Conservation (phyloP, 2,329 filamentous ascomycete genomes). For the Scedosporium dehoogii region DNA sequence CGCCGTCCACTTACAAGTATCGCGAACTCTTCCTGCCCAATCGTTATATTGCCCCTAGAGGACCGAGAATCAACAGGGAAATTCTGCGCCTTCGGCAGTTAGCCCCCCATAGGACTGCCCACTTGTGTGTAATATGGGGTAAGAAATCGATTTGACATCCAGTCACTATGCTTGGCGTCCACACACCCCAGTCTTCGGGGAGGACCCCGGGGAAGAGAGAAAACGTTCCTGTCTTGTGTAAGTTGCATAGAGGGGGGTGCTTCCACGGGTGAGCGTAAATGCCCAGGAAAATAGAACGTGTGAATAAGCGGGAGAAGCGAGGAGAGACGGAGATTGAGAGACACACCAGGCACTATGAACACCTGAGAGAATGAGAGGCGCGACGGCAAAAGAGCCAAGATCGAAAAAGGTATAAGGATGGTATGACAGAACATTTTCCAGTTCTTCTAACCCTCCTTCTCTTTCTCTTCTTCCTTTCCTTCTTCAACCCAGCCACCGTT, state of each 20-base stretch:
- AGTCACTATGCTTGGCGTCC: neutral
- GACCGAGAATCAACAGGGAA: neutral
- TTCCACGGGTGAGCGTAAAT: neutral
- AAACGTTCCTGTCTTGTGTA: constrained; percentile 3
- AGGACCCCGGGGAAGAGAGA: neutral
- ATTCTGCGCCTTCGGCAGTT: constrained; percentile 3
- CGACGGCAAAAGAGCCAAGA: constrained; percentile 6
- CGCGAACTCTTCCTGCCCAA: constrained; percentile 4
- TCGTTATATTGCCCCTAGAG: constrained; percentile 6
- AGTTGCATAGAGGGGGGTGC: constrained; percentile 1
- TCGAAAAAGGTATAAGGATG: constrained; percentile 5
- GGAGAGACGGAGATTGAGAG: constrained; percentile 13
- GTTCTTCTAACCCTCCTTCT: neutral
- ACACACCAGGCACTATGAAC: neutral
- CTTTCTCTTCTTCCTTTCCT: neutral
- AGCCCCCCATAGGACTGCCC: neutral
- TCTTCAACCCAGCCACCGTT: neutral
- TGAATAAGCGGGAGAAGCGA: constrained; percentile 13
- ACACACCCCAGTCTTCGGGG: neutral
- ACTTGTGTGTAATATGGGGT: neutral
- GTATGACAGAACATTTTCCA: neutral
- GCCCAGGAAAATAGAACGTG: constrained; percentile 12
- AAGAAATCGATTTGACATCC: neutral
- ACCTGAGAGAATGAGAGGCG: constrained; percentile 12
- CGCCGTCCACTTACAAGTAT: neutral